A percentile compares a stretch with the other conserved stretches of the same genome.
phyloP scores from a whole-genome alignment of 345 rosid genomes.

The Euphorbia lathyris region DNA sequence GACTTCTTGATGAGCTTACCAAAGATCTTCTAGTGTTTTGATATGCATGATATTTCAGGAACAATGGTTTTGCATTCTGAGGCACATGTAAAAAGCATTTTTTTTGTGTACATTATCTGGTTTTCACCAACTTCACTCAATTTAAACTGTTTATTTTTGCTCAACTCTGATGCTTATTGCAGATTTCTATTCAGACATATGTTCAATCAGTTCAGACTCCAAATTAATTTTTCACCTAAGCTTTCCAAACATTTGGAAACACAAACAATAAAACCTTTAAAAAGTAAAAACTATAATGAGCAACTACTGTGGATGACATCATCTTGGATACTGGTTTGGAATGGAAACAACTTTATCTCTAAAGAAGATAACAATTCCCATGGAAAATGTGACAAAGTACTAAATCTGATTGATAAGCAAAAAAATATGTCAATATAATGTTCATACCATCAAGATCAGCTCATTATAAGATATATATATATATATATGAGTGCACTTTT shows the following conservation, averaged over 20 bases:
- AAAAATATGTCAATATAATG: too few species aligned
- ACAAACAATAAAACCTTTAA: not conserved
- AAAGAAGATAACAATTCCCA: too few species aligned
- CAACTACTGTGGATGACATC: not conserved
- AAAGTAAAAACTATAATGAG: not conserved
- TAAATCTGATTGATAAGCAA: too few species aligned
- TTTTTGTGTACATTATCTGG: not conserved
- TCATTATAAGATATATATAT: too few species aligned
- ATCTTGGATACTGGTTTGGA: too few species aligned
- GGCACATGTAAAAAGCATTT: not conserved
- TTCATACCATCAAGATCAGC: not conserved
- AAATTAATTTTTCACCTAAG: not conserved
- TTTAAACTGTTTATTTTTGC: not conserved
- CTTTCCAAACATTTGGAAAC: not conserved
- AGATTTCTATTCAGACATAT: not conserved
- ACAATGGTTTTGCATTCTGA: not conserved
- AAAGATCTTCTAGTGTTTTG: slow-evolving; percentile 41
- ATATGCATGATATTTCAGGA: not conserved
- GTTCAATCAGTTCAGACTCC: not conserved
- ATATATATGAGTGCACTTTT: too few species aligned
- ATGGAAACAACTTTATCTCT: too few species aligned
- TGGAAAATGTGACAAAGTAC: not conserved
- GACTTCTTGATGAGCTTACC: slow-evolving; percentile 62
- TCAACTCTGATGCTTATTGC: not conserved
- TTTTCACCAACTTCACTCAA: not conserved